Conservation (phyloP, 169 alveolate genomes). For the Plasmodium gaboni region DNA sequence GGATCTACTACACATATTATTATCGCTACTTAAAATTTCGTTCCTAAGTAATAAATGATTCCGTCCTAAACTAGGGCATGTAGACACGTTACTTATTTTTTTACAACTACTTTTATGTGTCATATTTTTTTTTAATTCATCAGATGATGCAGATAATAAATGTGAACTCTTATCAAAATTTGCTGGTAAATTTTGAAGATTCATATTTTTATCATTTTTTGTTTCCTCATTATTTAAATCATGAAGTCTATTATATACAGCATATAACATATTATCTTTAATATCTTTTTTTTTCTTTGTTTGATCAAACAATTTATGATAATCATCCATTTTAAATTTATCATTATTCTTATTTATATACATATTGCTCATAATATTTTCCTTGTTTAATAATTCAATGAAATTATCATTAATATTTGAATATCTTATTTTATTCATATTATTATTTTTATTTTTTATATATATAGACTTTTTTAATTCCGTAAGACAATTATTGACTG, state of each 20-base stretch:
- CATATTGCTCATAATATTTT: constrained; percentile 5
- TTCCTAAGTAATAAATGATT: background rate
- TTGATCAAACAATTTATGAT: too few relatives aligned
- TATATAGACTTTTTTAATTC: constrained; percentile 36
- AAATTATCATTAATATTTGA: constrained; percentile 31
- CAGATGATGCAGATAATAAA: background rate
- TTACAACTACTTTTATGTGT: constrained; percentile 4
- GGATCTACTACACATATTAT: too few relatives aligned
- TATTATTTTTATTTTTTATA: constrained; percentile 7
- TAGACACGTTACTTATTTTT: constrained; percentile 72
- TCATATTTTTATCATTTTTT: background rate
- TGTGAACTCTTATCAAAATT: background rate
- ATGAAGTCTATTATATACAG: constrained; percentile 7
- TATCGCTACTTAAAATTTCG: background rate
- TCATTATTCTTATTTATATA: background rate
- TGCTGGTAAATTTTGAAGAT: background rate
- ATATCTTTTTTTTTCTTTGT: too few relatives aligned
- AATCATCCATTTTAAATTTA: background rate
- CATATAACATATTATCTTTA: constrained; percentile 1
- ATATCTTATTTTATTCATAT: constrained; percentile 26
- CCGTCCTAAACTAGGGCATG: constrained; percentile 52
- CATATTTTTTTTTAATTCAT: background rate
- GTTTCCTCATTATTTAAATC: too few relatives aligned
- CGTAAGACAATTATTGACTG: constrained; percentile 14
- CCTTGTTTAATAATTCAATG: constrained; percentile 36